These are phyloP conservation scores for Chaetomidium leptoderma DNA, from an alignment of 495 filamentous ascomycete genomes.

Conservation along the genomic window DNA sequence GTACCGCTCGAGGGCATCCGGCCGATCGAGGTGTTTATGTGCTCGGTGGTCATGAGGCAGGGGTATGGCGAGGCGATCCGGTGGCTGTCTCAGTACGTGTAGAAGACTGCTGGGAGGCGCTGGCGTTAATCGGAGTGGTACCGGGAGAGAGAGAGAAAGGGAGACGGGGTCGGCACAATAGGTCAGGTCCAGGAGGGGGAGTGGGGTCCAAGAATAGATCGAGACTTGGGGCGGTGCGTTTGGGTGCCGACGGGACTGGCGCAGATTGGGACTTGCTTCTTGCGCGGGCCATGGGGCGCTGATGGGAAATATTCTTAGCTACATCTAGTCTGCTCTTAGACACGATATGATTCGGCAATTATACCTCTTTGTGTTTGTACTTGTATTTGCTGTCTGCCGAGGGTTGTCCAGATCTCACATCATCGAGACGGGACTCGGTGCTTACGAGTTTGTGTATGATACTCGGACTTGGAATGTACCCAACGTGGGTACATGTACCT, in stretches of 20 bases:
- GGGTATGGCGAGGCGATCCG: constrained; percentile 77
- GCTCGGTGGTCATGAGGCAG: constrained; percentile 95
- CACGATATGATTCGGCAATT: constrained; percentile 30
- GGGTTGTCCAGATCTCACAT: not conserved
- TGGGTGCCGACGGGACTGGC: constrained; percentile 1
- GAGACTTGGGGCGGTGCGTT: not conserved
- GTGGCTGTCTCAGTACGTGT: constrained; percentile 78
- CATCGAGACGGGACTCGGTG: no score
- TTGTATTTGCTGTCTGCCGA: not conserved
- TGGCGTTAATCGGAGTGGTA: constrained; percentile 1
- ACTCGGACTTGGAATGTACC: no score
- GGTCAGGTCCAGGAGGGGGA: not conserved
- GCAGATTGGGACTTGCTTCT: constrained; percentile 11
- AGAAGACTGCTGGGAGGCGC: constrained; percentile 24
- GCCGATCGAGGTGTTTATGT: constrained; percentile 98
- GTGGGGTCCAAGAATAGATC: constrained; percentile 12
- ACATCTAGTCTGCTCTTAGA: constrained; percentile 29
- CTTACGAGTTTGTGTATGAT: no score
- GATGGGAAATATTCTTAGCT: constrained; percentile 18
- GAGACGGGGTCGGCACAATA: not conserved
- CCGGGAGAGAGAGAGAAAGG: not conserved
- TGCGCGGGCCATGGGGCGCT: constrained; percentile 14
- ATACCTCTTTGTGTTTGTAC: constrained; percentile 24
- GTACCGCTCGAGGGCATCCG: constrained; percentile 90
- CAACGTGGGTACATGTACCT: no score